Conservation (phyloP, 352 stramenopile genomes). For the Globisporangium yorkense region DNA sequence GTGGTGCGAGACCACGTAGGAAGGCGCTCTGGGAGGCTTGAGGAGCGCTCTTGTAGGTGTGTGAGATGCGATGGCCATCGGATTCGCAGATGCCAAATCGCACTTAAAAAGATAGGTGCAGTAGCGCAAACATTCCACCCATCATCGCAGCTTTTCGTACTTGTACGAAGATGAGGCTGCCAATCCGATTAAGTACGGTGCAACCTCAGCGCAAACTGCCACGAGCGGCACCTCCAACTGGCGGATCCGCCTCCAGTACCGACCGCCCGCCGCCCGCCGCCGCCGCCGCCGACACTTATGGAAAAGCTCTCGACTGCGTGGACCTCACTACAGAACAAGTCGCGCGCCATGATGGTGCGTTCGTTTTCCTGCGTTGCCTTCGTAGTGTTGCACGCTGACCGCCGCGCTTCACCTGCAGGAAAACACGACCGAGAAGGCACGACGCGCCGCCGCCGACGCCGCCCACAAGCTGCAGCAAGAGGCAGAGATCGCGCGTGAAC, state of each 20-base stretch:
- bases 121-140: constrained; percentile 1
- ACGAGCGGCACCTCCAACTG: background rate
- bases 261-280: too few relatives aligned
- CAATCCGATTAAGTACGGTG: too few relatives aligned
- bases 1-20: background rate
- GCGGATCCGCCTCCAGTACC: background rate
- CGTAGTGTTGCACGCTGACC: background rate
- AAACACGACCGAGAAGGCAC: constrained; percentile 7
- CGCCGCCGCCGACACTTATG: background rate
- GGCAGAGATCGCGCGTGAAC: constrained; percentile 3
- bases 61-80: background rate
- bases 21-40: too few relatives aligned
- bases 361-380: background rate
- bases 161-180: background rate
- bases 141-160: background rate
- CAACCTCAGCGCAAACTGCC: background rate
- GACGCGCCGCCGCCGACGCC: constrained; percentile 4
- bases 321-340: constrained; percentile 8
- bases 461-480: constrained; percentile 14
- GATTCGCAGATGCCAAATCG: background rate
- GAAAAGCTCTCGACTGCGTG: constrained; percentile 13
- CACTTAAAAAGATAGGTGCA: background rate
- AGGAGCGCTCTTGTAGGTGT: background rate
- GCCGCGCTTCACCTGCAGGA: background rate
- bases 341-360: constrained; percentile 7